A percentile compares a stretch with the other conserved stretches of the same genome.
Evolutionary conservation across 2,329 filamentous ascomycete species (phyloP).

Genomic region (Claviceps africana): DNA sequence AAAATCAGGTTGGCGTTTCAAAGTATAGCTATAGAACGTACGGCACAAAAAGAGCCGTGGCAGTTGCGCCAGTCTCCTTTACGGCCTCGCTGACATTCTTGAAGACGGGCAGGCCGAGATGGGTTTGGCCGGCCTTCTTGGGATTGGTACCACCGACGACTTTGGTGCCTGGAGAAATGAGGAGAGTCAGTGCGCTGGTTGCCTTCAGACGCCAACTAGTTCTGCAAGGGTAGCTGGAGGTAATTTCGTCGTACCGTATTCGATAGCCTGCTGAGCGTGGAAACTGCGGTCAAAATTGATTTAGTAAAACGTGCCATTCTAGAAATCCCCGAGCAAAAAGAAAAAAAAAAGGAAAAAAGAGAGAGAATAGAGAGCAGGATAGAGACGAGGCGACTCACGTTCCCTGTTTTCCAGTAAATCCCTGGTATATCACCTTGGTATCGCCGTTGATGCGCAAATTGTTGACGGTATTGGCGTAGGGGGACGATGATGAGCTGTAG

Average conservation of each 20-base stretch:
- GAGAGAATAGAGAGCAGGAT: not conserved
- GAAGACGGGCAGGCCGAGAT: slow-evolving; percentile 89
- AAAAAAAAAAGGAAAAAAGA: not conserved
- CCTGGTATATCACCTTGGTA: slow-evolving; percentile 93
- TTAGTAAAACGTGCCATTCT: not conserved
- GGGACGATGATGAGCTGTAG: slow-evolving; percentile 47
- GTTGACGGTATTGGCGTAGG: slow-evolving; percentile 58
- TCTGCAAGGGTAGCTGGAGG: slow-evolving; percentile 1
- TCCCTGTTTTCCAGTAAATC: slow-evolving; percentile 95
- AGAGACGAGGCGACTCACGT: slow-evolving; percentile 44
- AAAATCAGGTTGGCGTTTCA: slow-evolving; percentile 3
- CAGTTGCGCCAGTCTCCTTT: slow-evolving; percentile 78
- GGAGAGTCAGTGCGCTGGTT: slow-evolving; percentile 12
- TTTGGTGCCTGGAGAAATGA: slow-evolving; percentile 57
- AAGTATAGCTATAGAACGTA: slow-evolving; percentile 29
- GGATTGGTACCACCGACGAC: slow-evolving; percentile 97
- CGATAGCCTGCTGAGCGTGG: slow-evolving; percentile 94
- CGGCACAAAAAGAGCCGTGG: slow-evolving; percentile 94
- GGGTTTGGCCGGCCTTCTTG: slow-evolving; percentile 87
- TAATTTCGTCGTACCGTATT: slow-evolving; percentile 60
- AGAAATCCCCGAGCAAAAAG: too few relatives aligned
- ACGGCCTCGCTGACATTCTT: slow-evolving; percentile 76
- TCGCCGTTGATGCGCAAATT: slow-evolving; percentile 89
- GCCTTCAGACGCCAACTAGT: not conserved
- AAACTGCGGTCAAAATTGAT: slow-evolving; percentile 46